phyloP scores from a whole-genome alignment of 805 yeast genomes.

The Lipomyces mesembrius region DNA sequence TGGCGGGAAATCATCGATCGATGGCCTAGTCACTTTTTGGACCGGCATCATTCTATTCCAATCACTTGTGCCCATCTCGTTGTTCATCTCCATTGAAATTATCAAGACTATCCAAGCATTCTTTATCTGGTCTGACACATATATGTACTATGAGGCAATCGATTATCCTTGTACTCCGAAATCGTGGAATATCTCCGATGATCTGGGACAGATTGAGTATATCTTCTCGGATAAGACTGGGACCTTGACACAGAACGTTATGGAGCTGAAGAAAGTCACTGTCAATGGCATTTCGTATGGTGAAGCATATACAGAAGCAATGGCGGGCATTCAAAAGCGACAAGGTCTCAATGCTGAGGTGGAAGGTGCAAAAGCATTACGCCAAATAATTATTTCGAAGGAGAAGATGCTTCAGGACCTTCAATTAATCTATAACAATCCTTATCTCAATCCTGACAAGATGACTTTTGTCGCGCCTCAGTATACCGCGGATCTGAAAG shows the following conservation, averaged over 20 bases:
- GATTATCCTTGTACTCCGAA: constrained; percentile 82
- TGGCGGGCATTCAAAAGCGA: constrained; percentile 71
- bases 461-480: constrained; percentile 68
- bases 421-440: constrained; percentile 48
- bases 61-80: constrained; percentile 77
- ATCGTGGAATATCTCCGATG: constrained; percentile 83
- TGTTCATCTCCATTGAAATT: constrained; percentile 77
- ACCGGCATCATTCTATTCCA: constrained; percentile 77
- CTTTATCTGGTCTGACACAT: constrained; percentile 70
- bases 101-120: constrained; percentile 77
- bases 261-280: constrained; percentile 81
- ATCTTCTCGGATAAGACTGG: constrained; percentile 85
- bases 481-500: constrained; percentile 59
- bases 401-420: constrained; percentile 56
- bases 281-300: constrained; percentile 72
- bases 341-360: constrained; percentile 62
- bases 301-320: constrained; percentile 76
- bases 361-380: constrained; percentile 52
- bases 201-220: constrained; percentile 81
- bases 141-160: constrained; percentile 68
- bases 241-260: constrained; percentile 78
- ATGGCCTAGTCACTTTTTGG: constrained; percentile 70
- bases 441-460: constrained; percentile 55
- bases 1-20: constrained; percentile 62
- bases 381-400: constrained; percentile 52